These are phyloP conservation scores for Moesziomyces aphidis DNA, from an alignment of 1,284 basidiomycete species.

Conservation along the genomic window DNA sequence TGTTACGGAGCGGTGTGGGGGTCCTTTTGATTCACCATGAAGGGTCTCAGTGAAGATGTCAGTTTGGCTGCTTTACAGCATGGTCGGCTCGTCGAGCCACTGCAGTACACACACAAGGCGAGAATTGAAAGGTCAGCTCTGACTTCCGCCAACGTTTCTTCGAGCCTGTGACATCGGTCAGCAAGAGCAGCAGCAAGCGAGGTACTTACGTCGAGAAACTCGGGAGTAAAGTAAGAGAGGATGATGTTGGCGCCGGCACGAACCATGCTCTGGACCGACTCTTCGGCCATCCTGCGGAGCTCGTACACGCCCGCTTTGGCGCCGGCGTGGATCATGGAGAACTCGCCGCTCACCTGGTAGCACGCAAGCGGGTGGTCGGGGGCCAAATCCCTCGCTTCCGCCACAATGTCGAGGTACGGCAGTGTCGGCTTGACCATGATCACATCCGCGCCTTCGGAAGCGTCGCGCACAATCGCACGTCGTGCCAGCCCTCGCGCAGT, in stretches of 20 bases:
- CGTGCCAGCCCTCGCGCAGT: slow-evolving; percentile 88
- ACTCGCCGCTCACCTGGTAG: slow-evolving; percentile 84
- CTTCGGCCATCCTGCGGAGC: slow-evolving; percentile 90
- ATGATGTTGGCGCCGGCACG: slow-evolving; percentile 92
- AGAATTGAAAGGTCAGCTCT: neutral
- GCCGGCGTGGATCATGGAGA: slow-evolving; percentile 94
- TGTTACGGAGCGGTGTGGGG: neutral
- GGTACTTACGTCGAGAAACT: slow-evolving; percentile 72
- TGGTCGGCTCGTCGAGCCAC: slow-evolving; percentile 46
- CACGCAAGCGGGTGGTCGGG: slow-evolving; percentile 90
- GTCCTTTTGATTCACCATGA: neutral
- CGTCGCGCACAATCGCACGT: slow-evolving; percentile 90
- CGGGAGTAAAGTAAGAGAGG: slow-evolving; percentile 93
- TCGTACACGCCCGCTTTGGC: slow-evolving; percentile 93
- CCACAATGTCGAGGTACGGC: slow-evolving; percentile 95
- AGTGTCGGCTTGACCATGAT: slow-evolving; percentile 98
- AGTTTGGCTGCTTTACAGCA: slow-evolving; percentile 12
- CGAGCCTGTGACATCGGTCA: neutral
- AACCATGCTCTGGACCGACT: slow-evolving; percentile 88
- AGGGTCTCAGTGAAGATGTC: neutral
- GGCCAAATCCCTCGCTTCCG: slow-evolving; percentile 84
- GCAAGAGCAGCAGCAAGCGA: neutral
- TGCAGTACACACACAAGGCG: neutral
- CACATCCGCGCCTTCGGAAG: slow-evolving; percentile 94
- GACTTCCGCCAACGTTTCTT: neutral